These are phyloP conservation scores for Solanum habrochaites DNA, from an alignment of 257 asterid species.

Conservation along the genomic window DNA sequence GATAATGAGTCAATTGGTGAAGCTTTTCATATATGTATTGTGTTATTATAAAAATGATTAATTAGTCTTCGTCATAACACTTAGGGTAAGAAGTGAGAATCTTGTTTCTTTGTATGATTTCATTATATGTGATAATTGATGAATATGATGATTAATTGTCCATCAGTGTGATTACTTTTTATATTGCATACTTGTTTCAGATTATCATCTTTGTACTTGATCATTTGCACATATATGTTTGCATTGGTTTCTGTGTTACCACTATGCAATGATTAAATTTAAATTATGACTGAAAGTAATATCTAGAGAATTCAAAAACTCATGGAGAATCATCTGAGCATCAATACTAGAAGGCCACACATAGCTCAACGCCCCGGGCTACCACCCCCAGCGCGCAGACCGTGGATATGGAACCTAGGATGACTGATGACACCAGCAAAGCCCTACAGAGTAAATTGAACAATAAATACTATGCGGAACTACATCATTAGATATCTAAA, in stretches of 20 bases:
- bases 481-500: too few species aligned
- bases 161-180: too few species aligned
- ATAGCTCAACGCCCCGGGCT: not conserved
- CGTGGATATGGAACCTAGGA: not conserved
- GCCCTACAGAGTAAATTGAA: too few species aligned
- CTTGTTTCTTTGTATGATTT: not conserved
- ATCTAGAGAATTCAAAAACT: not conserved
- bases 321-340: not conserved
- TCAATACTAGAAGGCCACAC: not conserved
- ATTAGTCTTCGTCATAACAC: not conserved
- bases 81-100: not conserved
- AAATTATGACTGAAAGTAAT: not conserved
- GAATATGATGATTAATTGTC: not conserved
- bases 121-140: not conserved
- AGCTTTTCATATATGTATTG: not conserved
- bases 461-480: too few species aligned
- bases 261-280: too few species aligned
- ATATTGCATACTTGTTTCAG: not conserved
- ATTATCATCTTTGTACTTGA: not conserved
- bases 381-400: not conserved
- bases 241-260: not conserved
- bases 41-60: not conserved
- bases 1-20: not conserved
- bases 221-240: not conserved
- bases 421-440: too few species aligned